phyloP scores from a whole-genome alignment of 306 rosid genomes.

The Cucurbita ficifolia region DNA sequence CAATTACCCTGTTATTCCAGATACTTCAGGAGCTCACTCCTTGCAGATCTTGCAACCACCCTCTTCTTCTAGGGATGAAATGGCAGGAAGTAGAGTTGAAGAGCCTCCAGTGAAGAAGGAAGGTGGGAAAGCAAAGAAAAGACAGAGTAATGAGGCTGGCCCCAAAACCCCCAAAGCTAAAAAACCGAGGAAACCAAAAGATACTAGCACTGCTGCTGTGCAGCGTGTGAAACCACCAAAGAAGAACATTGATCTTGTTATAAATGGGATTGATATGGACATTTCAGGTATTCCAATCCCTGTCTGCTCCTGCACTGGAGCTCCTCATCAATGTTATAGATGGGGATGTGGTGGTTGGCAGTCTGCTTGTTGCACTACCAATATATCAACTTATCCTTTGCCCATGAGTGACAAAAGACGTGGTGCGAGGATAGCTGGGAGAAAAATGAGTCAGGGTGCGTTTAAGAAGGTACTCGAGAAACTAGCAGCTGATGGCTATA shows the following conservation, averaged over 20 bases:
- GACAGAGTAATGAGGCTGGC: slow-evolving; percentile 49
- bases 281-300: slow-evolving; percentile 88
- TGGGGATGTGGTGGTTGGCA: slow-evolving; percentile 99
- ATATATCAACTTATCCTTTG: slow-evolving; percentile 74
- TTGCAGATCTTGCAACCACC: slow-evolving; percentile 56
- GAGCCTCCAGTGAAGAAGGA: slow-evolving; percentile 50
- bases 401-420: slow-evolving; percentile 98
- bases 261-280: slow-evolving; percentile 81
- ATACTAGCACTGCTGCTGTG: slow-evolving; percentile 36
- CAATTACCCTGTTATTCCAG: slow-evolving; percentile 54
- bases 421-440: slow-evolving; percentile 96
- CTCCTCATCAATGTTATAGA: slow-evolving; percentile 83
- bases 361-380: slow-evolving; percentile 93
- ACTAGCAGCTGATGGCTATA: slow-evolving; percentile 91
- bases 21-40: slow-evolving; percentile 49
- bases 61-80: slow-evolving; percentile 40
- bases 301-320: slow-evolving; percentile 85
- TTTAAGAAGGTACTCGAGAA: slow-evolving; percentile 96
- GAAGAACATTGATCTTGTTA: slow-evolving; percentile 70
- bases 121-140: slow-evolving; percentile 49
- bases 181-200: slow-evolving; percentile 74
- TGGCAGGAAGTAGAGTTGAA: slow-evolving; percentile 29
- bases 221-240: slow-evolving; percentile 63
- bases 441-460: slow-evolving; percentile 99
- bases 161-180: slow-evolving; percentile 58